These are phyloP conservation scores for Stephania cephalantha DNA, from an alignment of 164 flowering plant genomes.

Conservation along the genomic window DNA sequence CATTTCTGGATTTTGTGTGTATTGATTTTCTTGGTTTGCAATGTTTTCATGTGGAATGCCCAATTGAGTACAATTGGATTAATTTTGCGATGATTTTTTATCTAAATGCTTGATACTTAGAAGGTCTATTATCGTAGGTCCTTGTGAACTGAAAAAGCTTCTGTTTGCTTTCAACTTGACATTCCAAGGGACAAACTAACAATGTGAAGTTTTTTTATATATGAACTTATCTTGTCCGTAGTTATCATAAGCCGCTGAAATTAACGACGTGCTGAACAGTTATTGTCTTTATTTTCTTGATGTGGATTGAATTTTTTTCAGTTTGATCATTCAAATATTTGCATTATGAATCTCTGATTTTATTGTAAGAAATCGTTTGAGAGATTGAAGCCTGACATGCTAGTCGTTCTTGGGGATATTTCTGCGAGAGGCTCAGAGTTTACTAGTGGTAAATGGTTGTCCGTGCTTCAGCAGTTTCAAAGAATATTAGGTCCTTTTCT, in stretches of 20 bases:
- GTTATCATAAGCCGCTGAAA: neutral
- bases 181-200: neutral
- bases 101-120: neutral
- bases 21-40: no score
- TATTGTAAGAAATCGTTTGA: slow-evolving; percentile 49
- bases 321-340: neutral
- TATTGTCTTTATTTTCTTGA: neutral
- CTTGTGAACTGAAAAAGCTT: neutral
- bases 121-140: no score
- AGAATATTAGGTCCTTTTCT: slow-evolving; percentile 48
- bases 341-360: slow-evolving; percentile 7
- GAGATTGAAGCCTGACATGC: slow-evolving; percentile 63
- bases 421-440: slow-evolving; percentile 54
- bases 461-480: slow-evolving; percentile 56
- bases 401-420: slow-evolving; percentile 65
- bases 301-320: neutral
- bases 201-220: neutral
- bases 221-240: neutral
- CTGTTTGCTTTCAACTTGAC: neutral
- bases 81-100: neutral
- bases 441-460: slow-evolving; percentile 40
- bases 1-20: no score
- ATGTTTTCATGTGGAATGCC: no score
- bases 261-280: neutral
- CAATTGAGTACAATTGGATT: no score